Evolutionary conservation across 768 basidiomycete genomes (phyloP).

Genomic region (Trametes punicea): DNA sequence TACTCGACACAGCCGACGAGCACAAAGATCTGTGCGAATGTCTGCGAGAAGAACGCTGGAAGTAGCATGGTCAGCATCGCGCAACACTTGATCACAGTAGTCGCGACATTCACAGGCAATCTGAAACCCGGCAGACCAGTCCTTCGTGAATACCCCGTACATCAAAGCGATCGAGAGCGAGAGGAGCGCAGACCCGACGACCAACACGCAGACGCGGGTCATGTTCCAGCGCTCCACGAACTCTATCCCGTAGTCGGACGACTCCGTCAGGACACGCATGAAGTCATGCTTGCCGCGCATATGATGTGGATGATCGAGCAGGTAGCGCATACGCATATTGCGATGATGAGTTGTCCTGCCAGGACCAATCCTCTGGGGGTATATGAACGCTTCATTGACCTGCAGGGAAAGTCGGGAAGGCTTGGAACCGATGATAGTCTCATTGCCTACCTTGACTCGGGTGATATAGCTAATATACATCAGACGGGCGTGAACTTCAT

Average conservation of each 20-base stretch:
- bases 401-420: background rate
- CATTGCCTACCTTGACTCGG: background rate
- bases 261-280: slow-evolving; percentile 9
- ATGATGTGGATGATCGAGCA: slow-evolving; percentile 11
- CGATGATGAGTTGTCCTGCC: background rate
- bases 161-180: slow-evolving; percentile 3
- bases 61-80: background rate
- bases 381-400: slow-evolving; percentile 4
- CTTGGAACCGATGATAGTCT: background rate
- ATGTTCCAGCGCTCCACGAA: slow-evolving; percentile 19
- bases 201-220: slow-evolving; percentile 3
- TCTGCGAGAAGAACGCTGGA: slow-evolving; percentile 8
- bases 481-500: background rate
- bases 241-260: slow-evolving; percentile 11
- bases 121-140: slow-evolving; percentile 14
- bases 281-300: slow-evolving; percentile 13
- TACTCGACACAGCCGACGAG: background rate
- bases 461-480: background rate
- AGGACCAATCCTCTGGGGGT: slow-evolving; percentile 10
- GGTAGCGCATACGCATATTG: slow-evolving; percentile 12
- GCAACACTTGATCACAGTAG: background rate
- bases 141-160: background rate
- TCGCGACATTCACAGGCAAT: slow-evolving; percentile 11
- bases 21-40: background rate
- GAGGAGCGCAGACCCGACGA: slow-evolving; percentile 3